Evolutionary conservation across 768 basidiomycete genomes (phyloP).

Genomic region (Hypholoma fasciculare): DNA sequence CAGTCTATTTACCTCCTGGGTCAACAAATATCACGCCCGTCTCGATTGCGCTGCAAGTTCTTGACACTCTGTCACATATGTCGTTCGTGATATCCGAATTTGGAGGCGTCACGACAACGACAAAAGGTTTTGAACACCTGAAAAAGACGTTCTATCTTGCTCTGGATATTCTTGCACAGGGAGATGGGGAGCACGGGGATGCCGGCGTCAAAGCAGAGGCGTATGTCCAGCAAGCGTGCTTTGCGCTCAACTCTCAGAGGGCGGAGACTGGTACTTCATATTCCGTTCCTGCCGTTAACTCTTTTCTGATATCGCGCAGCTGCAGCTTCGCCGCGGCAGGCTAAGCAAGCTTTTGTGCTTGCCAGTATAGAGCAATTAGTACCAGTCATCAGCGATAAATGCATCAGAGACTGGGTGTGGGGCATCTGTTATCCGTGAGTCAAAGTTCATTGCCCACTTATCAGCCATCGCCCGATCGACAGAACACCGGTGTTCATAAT

Average conservation of each 20-base stretch:
- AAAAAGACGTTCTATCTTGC: conserved; percentile 76
- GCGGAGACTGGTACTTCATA: conserved; percentile 23
- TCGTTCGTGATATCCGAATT: conserved; percentile 81
- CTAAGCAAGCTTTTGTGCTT: conserved; percentile 63
- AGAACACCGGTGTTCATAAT: too few relatives aligned
- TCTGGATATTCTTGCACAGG: conserved; percentile 64
- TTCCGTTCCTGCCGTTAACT: not conserved
- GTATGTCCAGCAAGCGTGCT: conserved; percentile 28
- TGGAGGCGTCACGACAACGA: conserved; percentile 64
- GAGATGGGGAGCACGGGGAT: conserved; percentile 24
- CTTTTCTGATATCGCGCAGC: conserved; percentile 15
- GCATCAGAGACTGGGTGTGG: conserved; percentile 56
- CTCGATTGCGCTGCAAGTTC: conserved; percentile 50
- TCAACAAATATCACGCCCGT: conserved; percentile 36
- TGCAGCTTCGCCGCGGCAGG: conserved; percentile 25
- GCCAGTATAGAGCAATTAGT: conserved; percentile 81
- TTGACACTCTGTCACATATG: conserved; percentile 63
- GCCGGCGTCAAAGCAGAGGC: conserved; percentile 23
- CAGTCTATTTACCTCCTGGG: conserved; percentile 50
- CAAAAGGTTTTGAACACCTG: conserved; percentile 67
- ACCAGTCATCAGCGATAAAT: conserved; percentile 52
- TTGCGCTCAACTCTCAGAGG: conserved; percentile 23
- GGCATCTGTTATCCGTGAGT: conserved; percentile 58
- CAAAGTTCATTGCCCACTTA: not conserved
- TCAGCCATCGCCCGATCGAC: too few relatives aligned